Evolutionary conservation across 2,329 filamentous ascomycete genomes (phyloP), one percentile per base, ranked within the genome.

Genomic region (Fusarium acutatum): DNA sequence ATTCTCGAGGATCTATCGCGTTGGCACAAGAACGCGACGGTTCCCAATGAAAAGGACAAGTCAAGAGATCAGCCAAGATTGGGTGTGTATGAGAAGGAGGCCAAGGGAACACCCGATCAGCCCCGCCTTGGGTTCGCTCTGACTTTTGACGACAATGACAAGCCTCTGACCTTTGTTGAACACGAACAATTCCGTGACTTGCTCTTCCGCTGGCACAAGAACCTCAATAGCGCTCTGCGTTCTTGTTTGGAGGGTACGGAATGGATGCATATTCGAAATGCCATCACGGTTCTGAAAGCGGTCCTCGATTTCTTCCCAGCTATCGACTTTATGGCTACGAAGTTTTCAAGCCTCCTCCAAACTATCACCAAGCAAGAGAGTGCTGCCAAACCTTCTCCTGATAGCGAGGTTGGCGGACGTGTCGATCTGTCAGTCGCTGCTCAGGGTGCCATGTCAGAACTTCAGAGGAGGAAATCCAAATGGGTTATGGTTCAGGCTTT

Each of bases 231-330:
- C 56, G 94, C 96, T 6, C 85, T 99, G 61, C 95, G 95, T 80
- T 88, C 89, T 41, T 98, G 96, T 80, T 87, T 99, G 52, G 90
- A 90, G 24, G 92, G 92, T 34, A 91, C 90, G 37, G 96, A 98
- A 82, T 99, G 96, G 89, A 98, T 98, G 93, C 95, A 98, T 81
- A 97, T 98, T 80, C 92, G 96, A 62, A 99, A 99, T 80, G 94
- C 95, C 49, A 97, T 98, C 75, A 96, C 93, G 65, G 88, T 98
- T 8, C 86, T 99, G 67, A 97, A 96, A 80, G 88, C 90, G 17
- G 88, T 97, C 53, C 89, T 94, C 30, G 91, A 94, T 57, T 88
- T 91, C 77, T 99, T 97, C 86, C 97, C 96, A 8, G 92, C 92
- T 22, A 90, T 98, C 65, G 94, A 97, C 79, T 96, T 94, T 81